Conservation (phyloP, 1,139 yeast genomes). For the Martiniozyma asiatica region DNA sequence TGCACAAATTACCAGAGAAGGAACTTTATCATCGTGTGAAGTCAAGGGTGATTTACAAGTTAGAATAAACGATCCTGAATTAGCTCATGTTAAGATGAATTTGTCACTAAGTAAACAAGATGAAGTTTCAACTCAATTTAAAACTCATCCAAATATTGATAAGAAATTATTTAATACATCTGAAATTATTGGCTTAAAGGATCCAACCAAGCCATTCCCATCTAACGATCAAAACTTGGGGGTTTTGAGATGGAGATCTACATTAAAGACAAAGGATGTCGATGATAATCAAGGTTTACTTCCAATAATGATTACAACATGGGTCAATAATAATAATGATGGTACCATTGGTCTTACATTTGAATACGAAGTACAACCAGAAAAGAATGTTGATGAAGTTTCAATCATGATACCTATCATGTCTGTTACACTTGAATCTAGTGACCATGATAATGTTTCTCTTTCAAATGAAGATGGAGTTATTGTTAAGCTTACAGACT, state of each 20-base stretch:
- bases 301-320: constrained; percentile 71
- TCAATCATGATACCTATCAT: constrained; percentile 56
- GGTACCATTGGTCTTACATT: constrained; percentile 63
- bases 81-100: constrained; percentile 54
- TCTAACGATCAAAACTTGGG: constrained; percentile 82
- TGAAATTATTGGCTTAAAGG: constrained; percentile 61
- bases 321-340: constrained; percentile 57
- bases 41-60: constrained; percentile 86
- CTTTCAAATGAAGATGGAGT: constrained; percentile 51
- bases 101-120: constrained; percentile 33
- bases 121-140: constrained; percentile 52
- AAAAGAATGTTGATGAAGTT: constrained; percentile 43
- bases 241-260: constrained; percentile 82
- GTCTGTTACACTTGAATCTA: constrained; percentile 43
- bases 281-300: constrained; percentile 45
- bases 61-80: constrained; percentile 63
- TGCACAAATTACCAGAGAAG: constrained; percentile 77
- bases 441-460: constrained; percentile 35
- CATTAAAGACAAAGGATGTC: constrained; percentile 28
- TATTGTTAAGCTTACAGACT: constrained; percentile 37
- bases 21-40: constrained; percentile 61
- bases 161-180: constrained; percentile 49
- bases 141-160: constrained; percentile 95
- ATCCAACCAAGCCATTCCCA: constrained; percentile 72
- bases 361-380: constrained; percentile 65